These are phyloP conservation scores for Platismatia glauca DNA, from an alignment of 495 filamentous ascomycete species.

Conservation along the genomic window DNA sequence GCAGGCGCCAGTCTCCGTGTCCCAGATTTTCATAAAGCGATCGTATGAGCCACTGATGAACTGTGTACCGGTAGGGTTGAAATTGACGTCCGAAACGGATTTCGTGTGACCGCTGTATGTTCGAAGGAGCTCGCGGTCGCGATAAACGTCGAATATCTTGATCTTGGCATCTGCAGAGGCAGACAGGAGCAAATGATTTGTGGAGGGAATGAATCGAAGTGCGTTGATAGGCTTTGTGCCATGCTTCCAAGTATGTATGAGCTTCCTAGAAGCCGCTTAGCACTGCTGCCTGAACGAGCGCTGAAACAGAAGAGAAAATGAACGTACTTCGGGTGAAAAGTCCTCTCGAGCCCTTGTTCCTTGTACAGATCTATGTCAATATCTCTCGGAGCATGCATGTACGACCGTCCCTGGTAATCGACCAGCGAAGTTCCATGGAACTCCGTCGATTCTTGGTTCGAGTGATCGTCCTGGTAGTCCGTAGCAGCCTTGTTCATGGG, in stretches of 20 bases:
- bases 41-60: slow-evolving; percentile 94
- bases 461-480: slow-evolving; percentile 47
- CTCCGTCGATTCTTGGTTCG: slow-evolving; percentile 65
- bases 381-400: slow-evolving; percentile 95
- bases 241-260: slow-evolving; percentile 78
- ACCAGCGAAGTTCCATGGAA: slow-evolving; percentile 76
- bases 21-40: slow-evolving; percentile 93
- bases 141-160: slow-evolving; percentile 94
- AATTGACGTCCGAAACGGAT: slow-evolving; percentile 80
- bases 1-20: slow-evolving; percentile 89
- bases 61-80: slow-evolving; percentile 68
- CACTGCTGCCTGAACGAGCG: neutral
- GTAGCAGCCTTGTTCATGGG: slow-evolving; percentile 50
- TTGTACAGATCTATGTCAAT: slow-evolving; percentile 81
- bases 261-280: slow-evolving; percentile 37
- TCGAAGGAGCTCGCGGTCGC: slow-evolving; percentile 75
- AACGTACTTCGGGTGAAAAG: slow-evolving; percentile 70
- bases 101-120: slow-evolving; percentile 88
- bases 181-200: slow-evolving; percentile 81
- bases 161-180: slow-evolving; percentile 78
- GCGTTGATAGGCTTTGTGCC: slow-evolving; percentile 81
- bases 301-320: neutral
- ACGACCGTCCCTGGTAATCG: slow-evolving; percentile 88
- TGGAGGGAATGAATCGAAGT: slow-evolving; percentile 75
- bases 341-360: slow-evolving; percentile 67